Base-by-base conservation (phyloP, 768 basidiomycete species). In the Hericium alpestre region DNA sequence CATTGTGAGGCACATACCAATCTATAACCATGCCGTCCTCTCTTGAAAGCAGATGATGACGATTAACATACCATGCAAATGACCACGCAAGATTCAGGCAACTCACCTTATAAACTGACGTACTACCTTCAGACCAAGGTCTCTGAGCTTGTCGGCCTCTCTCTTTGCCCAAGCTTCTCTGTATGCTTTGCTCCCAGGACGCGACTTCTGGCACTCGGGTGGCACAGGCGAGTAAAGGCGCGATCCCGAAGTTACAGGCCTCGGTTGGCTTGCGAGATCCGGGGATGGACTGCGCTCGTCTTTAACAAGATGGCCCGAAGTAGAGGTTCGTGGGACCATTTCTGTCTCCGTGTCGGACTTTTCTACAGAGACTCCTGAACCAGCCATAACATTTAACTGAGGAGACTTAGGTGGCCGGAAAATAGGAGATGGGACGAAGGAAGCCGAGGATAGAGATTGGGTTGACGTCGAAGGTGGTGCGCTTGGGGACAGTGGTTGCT, bases 21-120 rank as follows among this genome's bases (percentile, higher is more conserved):
- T 62, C 61, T n/a, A 62, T 62, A 8, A 61, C 61, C 59, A 62
- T 61, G n/a, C 61, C 61, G 13, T 62, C 61, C 32, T 62, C 61
- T 55, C 61, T 62, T 32, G 15, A 12, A 16, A 6, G 9, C 13
- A 9, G 20, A 47, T 7, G 16, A 41, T 32, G n/a, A 16, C 25
- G 54, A 18, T 53, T 25, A 50, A 43, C 32, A 25, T 18, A 25
- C 25, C 25, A 25, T 3, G 5, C 25, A 18, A 13, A 39, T 53
- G 8, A 15, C 23, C n/a, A 32, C 9, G 32, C 32, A 32, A 32
- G 32, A 10, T 32, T 32, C 32, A 8, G 6, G 7, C 5, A 20
- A 58, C 61, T 23, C n/a, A 61, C 61, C 61, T 61, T 37, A 62
- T 49, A 27, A 62, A 58, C 20, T 56, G 49, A 40, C 59, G 59